These are phyloP conservation scores for Solanum megistacrolobum DNA, from an alignment of 257 asterid genomes.

Conservation along the genomic window DNA sequence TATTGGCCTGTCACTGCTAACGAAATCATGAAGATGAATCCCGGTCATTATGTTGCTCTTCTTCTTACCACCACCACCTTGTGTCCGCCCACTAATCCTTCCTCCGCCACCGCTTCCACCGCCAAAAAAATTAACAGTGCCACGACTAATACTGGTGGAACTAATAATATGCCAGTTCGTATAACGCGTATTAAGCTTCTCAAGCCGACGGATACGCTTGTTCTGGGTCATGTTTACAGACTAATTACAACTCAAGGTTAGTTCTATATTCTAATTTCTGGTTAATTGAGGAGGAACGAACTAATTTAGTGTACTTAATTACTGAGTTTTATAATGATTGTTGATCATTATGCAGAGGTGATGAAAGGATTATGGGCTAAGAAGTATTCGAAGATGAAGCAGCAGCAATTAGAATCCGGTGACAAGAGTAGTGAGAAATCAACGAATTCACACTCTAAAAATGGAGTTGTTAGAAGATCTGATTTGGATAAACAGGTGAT, in stretches of 20 bases:
- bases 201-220: constrained; percentile 63
- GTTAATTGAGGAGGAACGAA: not conserved
- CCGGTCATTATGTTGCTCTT: constrained; percentile 84
- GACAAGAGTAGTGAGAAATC: constrained; percentile 17
- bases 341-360: constrained; percentile 11
- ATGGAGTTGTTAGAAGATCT: constrained; percentile 16
- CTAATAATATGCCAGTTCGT: constrained; percentile 32
- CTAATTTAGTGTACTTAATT: not conserved
- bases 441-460: constrained; percentile 26
- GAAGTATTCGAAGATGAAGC: constrained; percentile 43
- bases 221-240: constrained; percentile 80
- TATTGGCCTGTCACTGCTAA: constrained; percentile 48
- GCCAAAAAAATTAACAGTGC: not conserved
- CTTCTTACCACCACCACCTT: constrained; percentile 78
- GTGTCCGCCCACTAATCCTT: constrained; percentile 26
- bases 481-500: constrained; percentile 43
- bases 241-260: constrained; percentile 67
- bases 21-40: constrained; percentile 73
- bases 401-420: constrained; percentile 13
- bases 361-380: constrained; percentile 60
- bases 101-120: constrained; percentile 11
- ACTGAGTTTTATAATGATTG: not conserved
- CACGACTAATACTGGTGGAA: not conserved
- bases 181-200: constrained; percentile 81
- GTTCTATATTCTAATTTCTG: not conserved